Conservation (phyloP, 352 stramenopile genomes). For the Blastocystis hominis region DNA sequence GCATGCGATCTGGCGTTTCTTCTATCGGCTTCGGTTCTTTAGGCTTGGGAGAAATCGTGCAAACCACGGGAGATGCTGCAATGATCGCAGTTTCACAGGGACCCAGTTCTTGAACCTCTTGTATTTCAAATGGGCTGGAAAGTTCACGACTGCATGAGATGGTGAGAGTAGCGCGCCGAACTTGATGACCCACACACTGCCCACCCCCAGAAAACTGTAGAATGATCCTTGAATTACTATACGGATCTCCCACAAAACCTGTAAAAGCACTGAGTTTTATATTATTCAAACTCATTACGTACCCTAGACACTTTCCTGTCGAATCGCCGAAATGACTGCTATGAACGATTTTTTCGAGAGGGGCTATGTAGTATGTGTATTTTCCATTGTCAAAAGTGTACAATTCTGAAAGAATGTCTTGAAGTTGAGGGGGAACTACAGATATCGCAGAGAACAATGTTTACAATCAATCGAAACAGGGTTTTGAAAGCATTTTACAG, state of each 20-base stretch:
- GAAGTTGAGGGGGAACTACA: not conserved
- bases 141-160: not conserved
- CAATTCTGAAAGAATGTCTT: not conserved
- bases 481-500: not conserved
- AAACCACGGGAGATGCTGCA: not conserved
- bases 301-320: not conserved
- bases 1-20: not conserved
- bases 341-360: not conserved
- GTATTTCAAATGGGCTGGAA: not conserved
- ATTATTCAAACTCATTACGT: not conserved
- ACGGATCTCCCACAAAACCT: not conserved
- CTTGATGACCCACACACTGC: not conserved
- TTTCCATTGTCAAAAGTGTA: not conserved
- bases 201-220: not conserved
- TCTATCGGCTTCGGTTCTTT: not conserved
- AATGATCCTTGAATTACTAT: not conserved
- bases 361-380: constrained; percentile 1
- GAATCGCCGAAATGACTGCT: not conserved
- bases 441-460: not conserved
- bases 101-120: not conserved
- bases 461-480: not conserved
- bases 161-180: not conserved
- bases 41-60: not conserved
- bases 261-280: not conserved
- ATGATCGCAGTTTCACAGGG: not conserved